These are phyloP conservation scores for Macrolepiota albuminosa DNA, from an alignment of 768 basidiomycete species.

Conservation along the genomic window DNA sequence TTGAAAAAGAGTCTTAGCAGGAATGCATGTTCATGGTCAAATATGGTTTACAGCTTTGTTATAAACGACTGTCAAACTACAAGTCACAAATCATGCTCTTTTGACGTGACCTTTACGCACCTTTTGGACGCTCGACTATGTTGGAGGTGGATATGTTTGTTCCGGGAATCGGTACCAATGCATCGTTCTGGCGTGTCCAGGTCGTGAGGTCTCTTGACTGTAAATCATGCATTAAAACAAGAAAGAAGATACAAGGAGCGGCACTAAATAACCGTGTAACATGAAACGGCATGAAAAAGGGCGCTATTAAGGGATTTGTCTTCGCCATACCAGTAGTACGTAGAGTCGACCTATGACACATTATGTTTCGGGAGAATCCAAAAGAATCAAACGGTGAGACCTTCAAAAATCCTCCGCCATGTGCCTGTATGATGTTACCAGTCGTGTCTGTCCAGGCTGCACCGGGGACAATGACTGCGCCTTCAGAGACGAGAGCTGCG, in stretches of 20 bases:
- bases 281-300: conserved; percentile 54
- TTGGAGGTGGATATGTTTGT: conserved; percentile 54
- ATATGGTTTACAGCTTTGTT: conserved; percentile 36
- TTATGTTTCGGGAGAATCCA: neutral
- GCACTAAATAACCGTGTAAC: conserved; percentile 38
- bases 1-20: neutral
- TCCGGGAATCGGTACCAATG: conserved; percentile 45
- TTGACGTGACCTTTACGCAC: conserved; percentile 19
- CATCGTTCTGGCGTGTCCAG: conserved; percentile 58
- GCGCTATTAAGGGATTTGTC: conserved; percentile 55
- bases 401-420: conserved; percentile 57
- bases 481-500: conserved; percentile 16
- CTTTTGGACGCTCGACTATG: conserved; percentile 62
- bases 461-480: conserved; percentile 53
- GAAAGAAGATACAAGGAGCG: neutral
- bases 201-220: conserved; percentile 46
- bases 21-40: neutral
- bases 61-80: conserved; percentile 37
- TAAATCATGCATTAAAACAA: neutral
- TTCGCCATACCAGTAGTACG: conserved; percentile 60
- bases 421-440: conserved; percentile 59
- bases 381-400: conserved; percentile 21
- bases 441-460: conserved; percentile 59
- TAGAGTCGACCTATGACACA: conserved; percentile 39
- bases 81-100: neutral